These are phyloP conservation scores for Hypomontagnella monticulosa DNA, from an alignment of 495 filamentous ascomycete species.

Conservation along the genomic window DNA sequence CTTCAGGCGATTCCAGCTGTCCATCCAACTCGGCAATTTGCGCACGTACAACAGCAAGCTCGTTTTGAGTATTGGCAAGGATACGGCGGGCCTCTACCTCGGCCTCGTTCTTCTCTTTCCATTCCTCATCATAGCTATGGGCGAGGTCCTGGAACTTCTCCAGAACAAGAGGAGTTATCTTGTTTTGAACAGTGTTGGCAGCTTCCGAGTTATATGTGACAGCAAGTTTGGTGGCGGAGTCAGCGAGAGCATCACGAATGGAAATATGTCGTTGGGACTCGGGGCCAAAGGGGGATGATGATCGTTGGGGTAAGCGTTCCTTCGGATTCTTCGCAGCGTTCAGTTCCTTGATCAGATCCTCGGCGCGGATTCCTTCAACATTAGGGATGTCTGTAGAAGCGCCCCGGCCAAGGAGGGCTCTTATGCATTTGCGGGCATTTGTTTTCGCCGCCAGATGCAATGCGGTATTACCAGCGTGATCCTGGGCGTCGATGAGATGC, in stretches of 20 bases:
- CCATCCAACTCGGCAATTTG: slow-evolving; percentile 59
- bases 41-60: slow-evolving; percentile 60
- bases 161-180: slow-evolving; percentile 64
- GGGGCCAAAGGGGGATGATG: slow-evolving; percentile 70
- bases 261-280: slow-evolving; percentile 57
- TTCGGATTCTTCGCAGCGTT: slow-evolving; percentile 60
- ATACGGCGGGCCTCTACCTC: slow-evolving; percentile 67
- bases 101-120: slow-evolving; percentile 67
- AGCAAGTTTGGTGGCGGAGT: slow-evolving; percentile 45
- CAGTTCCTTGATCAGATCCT: slow-evolving; percentile 72
- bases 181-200: slow-evolving; percentile 65
- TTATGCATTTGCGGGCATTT: slow-evolving; percentile 76
- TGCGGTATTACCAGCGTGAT: slow-evolving; percentile 87
- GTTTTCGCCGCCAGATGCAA: slow-evolving; percentile 85
- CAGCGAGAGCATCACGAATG: slow-evolving; percentile 53
- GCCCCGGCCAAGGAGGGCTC: slow-evolving; percentile 74
- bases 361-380: slow-evolving; percentile 77
- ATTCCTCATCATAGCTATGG: slow-evolving; percentile 66
- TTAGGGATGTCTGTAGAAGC: slow-evolving; percentile 83
- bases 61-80: slow-evolving; percentile 61
- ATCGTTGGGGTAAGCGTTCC: slow-evolving; percentile 60
- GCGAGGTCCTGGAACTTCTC: slow-evolving; percentile 68
- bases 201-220: slow-evolving; percentile 63
- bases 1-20: slow-evolving; percentile 56
- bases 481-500: slow-evolving; percentile 74